Percentiles rank a stretch among this genome's conserved stretches.
Conservation (phyloP, 192 early-diverging fungal species). For the Tieghemiomyces parasiticus region DNA sequence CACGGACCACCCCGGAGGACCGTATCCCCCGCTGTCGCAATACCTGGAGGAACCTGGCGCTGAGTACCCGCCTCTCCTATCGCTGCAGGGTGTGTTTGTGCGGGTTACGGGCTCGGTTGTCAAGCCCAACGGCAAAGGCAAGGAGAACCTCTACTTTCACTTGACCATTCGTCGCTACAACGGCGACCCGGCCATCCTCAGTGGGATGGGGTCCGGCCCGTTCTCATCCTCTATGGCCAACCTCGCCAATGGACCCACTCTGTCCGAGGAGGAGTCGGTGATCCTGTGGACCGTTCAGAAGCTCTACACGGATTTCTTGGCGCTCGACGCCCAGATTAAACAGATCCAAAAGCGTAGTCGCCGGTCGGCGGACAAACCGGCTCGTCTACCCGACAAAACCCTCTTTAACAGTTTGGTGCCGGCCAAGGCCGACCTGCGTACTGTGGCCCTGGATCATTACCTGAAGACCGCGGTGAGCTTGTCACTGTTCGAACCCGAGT, state of each 20-base stretch:
- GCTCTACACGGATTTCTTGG: conserved; percentile 71
- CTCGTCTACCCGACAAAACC: conserved; percentile 69
- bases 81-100: conserved; percentile 28
- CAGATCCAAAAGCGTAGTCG: conserved; percentile 13
- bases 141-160: conserved; percentile 47
- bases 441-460: conserved; percentile 72
- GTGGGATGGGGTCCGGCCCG: conserved; percentile 3
- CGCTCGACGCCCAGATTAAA: conserved; percentile 61
- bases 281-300: conserved; percentile 79
- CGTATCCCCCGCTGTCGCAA: too few relatives aligned
- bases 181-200: background rate
- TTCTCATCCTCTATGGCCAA: conserved; percentile 12
- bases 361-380: conserved; percentile 35
- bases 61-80: conserved; percentile 20
- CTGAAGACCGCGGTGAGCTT: conserved; percentile 53
- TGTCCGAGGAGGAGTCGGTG: conserved; percentile 20
- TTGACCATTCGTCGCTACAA: conserved; percentile 27
- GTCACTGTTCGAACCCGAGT: conserved; percentile 38
- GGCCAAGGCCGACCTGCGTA: conserved; percentile 74
- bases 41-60: too few relatives aligned
- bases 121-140: conserved; percentile 62
- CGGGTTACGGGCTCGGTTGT: conserved; percentile 38
- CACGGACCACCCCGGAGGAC: too few relatives aligned
- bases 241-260: conserved; percentile 14
- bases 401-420: conserved; percentile 69